Percentiles rank a stretch among this genome's conserved stretches.
Evolutionary conservation across 257 asterid species (phyloP).

Genomic region (Verbascum thapsus): DNA sequence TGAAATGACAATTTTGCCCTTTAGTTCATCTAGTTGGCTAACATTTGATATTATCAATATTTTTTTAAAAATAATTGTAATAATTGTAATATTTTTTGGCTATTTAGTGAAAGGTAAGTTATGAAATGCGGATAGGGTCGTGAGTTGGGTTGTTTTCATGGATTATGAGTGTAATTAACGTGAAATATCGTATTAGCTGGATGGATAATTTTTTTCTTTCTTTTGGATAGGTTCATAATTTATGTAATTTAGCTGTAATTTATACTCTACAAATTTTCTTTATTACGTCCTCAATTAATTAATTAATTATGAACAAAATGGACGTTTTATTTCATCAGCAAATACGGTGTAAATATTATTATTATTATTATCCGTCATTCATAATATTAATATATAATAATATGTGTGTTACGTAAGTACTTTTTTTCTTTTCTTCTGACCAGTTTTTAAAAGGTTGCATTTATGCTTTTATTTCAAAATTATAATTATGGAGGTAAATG

Average conservation of each 20-base stretch:
- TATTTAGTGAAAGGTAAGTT: slow-evolving; percentile 30
- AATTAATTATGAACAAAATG: no score
- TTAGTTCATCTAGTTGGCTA: slow-evolving; percentile 10
- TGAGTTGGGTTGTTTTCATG: slow-evolving; percentile 29
- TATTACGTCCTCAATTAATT: no score
- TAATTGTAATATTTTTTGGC: slow-evolving; percentile 26
- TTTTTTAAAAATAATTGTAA: slow-evolving; percentile 36
- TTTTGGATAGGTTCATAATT: not conserved
- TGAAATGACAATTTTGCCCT: slow-evolving; percentile 34
- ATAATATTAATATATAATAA: no score
- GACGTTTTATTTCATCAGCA: no score
- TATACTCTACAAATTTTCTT: no score
- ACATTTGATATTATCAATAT: slow-evolving; percentile 35
- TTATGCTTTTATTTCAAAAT: no score
- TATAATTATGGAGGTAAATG: slow-evolving; percentile 50
- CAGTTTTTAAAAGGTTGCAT: no score
- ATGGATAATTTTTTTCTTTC: not conserved
- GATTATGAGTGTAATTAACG: slow-evolving; percentile 28
- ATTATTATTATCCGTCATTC: no score
- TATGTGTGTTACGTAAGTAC: no score
- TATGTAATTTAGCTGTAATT: slow-evolving; percentile 16
- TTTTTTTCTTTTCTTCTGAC: no score
- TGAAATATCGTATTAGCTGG: slow-evolving; percentile 26
- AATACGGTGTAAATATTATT: no score
- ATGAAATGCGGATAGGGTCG: slow-evolving; percentile 22